Base-by-base conservation (phyloP, 2,329 filamentous ascomycete genomes). In the Diaporthe sp. region DNA sequence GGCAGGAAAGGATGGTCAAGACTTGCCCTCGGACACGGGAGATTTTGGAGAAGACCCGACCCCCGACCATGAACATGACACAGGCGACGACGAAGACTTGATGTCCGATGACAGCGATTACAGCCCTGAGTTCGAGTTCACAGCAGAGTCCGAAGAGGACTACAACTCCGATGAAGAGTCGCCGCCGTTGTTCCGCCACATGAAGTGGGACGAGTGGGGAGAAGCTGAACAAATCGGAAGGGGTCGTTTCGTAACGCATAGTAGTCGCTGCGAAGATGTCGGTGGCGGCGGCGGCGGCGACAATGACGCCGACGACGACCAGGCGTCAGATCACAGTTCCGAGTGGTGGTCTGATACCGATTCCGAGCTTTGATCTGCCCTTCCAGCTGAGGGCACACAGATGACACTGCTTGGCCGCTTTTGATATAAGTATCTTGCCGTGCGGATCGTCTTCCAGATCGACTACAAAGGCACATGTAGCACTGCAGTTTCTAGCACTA, bases 241-340 rank as follows among this genome's bases (percentile, higher is more conserved):
- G 19, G 61, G 61, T 5, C 22, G 17, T 3, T 67, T 67, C 28
- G 44, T 42, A 44, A 67, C 61, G 61, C 61, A 67, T 10, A 67
- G 25, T 13, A 34, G 39, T 15, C 42, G 19, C 19, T 4, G 19
- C 31, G 28, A 51, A 12, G 17, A 42, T 3, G 17, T 34, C 17
- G 31, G 13, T 19, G 31, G 22, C 55, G 3, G 4, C 17, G 6
- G 2, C 6, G 2, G 17, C 10, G 31, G 0, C 17, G 3, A 2
- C 15, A 19, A 25, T 25, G 22, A 10, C 44, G 17, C 42, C 6
- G 61, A 15, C 6, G 9, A 34, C 25, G 12, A 15, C 10, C 25
- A 58, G 17, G 55, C n/a, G 17, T 58, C 31, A 17, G 55, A 49
- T 17, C 44, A 67, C 8, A 51, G 42, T 3, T 67, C 61, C 3